These are phyloP conservation scores for Xylaria sp. DNA, from an alignment of 2,329 filamentous ascomycete genomes.

Conservation along the genomic window DNA sequence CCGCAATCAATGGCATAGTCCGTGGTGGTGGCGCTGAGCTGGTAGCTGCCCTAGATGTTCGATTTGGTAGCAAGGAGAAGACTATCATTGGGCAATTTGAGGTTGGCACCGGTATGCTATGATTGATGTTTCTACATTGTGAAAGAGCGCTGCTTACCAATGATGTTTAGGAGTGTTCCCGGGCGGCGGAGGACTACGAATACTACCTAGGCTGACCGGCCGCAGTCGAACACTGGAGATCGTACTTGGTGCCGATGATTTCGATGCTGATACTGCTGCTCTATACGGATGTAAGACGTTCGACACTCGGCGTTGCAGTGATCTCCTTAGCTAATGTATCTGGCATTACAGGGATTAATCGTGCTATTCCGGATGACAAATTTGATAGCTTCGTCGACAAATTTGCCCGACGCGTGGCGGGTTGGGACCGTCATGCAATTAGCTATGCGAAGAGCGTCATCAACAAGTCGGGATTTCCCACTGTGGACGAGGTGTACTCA, in stretches of 20 bases:
- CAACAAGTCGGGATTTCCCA: not conserved
- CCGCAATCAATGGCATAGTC: not conserved
- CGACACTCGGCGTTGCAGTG: too few relatives aligned
- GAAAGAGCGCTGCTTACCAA: not conserved
- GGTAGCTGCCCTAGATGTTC: not conserved
- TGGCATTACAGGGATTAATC: not conserved
- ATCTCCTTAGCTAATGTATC: not conserved
- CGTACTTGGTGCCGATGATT: not conserved
- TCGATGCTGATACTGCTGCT: constrained; percentile 2
- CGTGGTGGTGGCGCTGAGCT: not conserved
- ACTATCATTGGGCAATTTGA: not conserved
- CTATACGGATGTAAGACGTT: not conserved
- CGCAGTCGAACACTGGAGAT: not conserved
- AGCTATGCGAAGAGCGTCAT: not conserved
- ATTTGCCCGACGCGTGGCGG: not conserved
- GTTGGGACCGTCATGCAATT: not conserved
- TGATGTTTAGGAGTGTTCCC: not conserved
- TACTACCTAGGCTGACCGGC: not conserved
- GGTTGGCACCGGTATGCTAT: not conserved
- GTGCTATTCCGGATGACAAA: not conserved
- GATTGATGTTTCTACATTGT: too few relatives aligned
- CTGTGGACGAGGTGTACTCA: not conserved
- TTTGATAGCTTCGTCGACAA: not conserved
- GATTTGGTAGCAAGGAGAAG: not conserved
- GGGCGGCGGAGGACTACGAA: not conserved